Evolutionary conservation across 1,139 yeast genomes (phyloP), one percentile per base, ranked within the genome.

Genomic region (Taphrina pruni): DNA sequence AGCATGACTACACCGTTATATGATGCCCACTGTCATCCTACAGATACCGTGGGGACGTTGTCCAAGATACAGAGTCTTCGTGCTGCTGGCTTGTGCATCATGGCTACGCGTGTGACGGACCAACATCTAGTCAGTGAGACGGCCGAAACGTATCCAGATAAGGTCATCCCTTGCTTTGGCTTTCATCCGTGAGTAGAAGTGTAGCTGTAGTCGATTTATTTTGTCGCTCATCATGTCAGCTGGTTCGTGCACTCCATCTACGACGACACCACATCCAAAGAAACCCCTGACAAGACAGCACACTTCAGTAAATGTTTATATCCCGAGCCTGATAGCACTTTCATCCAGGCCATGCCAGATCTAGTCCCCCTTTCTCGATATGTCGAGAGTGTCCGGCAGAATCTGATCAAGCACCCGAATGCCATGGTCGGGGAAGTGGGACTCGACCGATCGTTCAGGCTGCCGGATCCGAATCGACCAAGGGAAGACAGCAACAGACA

Each of bases 201-300:
- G n/a, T 26, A n/a, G 32, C 32, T 41, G 32, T 17, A n/a, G 32
- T n/a, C 36, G 21, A n/a, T 14, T 7, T 8, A 17, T 35, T 8
- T 12, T 45, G 45, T 14, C 7, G 14, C 46, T 38, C 12, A 26
- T 9, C 43, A 6, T 39, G 9, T 39, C 26, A 60, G 55, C 66
- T 73, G 98, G 0, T 81, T 90, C 4, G 98, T 94, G 77, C 98
- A 98, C 0, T 93, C 97, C 97, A 91, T 85, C 75, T 79, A 86
- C 1, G 96, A 93, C 77, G 74, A 88, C 41, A 87, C 86, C 72
- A 80, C 85, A 9, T 73, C 78, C 7, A 77, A 74, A 0, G 75
- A 73, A 0, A 70, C 35, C 9, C 60, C 71, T 70, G 72, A 35
- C 69, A 81, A 75, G 75, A 26, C 62, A 17, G 77, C 73, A 5